phyloP scores from a whole-genome alignment of 768 basidiomycete species.

The Collybiopsis confluens region DNA sequence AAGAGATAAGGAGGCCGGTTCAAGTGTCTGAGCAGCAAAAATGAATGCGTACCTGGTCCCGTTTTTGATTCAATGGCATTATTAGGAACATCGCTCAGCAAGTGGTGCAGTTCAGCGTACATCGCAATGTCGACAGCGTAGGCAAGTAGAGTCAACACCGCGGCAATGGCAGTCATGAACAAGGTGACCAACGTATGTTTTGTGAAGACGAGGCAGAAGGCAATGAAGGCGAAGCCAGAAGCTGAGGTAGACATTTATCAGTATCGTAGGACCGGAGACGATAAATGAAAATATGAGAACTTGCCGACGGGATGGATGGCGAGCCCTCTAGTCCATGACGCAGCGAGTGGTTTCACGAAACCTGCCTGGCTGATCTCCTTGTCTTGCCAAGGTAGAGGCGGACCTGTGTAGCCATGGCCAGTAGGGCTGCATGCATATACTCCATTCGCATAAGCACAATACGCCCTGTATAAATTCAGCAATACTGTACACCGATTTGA shows the following conservation, averaged over 20 bases:
- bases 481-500: too few species aligned
- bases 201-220: slow-evolving; percentile 14
- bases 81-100: slow-evolving; percentile 8
- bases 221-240: slow-evolving; percentile 12
- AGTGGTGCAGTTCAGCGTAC: slow-evolving; percentile 12
- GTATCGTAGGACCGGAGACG: too few species aligned
- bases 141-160: slow-evolving; percentile 13
- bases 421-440: neutral
- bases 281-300: too few species aligned
- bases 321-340: slow-evolving; percentile 16
- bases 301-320: slow-evolving; percentile 17
- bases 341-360: neutral
- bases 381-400: neutral
- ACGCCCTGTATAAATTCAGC: neutral
- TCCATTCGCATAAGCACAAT: neutral
- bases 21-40: neutral
- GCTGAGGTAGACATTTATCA: slow-evolving; percentile 6
- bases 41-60: neutral
- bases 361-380: neutral
- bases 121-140: slow-evolving; percentile 18
- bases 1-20: neutral
- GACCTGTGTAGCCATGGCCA: slow-evolving; percentile 12
- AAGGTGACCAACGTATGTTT: slow-evolving; percentile 5
- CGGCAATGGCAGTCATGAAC: slow-evolving; percentile 11
- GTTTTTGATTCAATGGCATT: slow-evolving; percentile 4